These are phyloP conservation scores for Alternaria novae-zelandiae DNA, from an alignment of 2,329 filamentous ascomycete species.

Conservation along the genomic window DNA sequence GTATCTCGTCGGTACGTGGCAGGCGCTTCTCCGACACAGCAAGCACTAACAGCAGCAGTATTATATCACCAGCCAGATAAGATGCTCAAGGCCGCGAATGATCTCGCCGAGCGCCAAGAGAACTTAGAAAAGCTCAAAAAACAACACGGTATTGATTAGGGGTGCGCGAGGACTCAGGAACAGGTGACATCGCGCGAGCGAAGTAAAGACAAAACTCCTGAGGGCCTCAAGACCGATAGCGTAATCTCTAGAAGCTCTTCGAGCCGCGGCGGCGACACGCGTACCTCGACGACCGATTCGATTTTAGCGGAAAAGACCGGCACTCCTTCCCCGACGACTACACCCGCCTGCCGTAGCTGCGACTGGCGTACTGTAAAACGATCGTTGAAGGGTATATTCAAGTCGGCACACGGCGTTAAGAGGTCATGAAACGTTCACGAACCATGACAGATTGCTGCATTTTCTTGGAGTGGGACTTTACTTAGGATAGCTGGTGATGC, in stretches of 20 bases:
- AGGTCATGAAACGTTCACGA: slow-evolving; percentile 31
- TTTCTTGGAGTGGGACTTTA: slow-evolving; percentile 18
- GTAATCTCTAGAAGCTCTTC: slow-evolving; percentile 36
- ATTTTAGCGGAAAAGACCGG: slow-evolving; percentile 32
- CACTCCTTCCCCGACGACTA: slow-evolving; percentile 15
- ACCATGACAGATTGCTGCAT: slow-evolving; percentile 26
- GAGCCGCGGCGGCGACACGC: slow-evolving; percentile 27
- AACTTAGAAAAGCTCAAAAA: slow-evolving; percentile 98
- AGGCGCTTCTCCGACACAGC: slow-evolving; percentile 1
- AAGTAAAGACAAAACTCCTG: slow-evolving; percentile 41
- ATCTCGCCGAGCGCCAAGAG: slow-evolving; percentile 90
- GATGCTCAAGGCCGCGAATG: slow-evolving; percentile 87
- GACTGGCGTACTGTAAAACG: slow-evolving; percentile 42
- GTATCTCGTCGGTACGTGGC: slow-evolving; percentile 86
- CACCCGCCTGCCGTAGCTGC: slow-evolving; percentile 35
- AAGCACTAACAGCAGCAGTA: slow-evolving; percentile 52
- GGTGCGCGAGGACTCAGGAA: slow-evolving; percentile 58
- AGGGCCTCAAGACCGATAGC: slow-evolving; percentile 45
- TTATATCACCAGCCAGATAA: slow-evolving; percentile 80
- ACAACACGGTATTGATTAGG: slow-evolving; percentile 96
- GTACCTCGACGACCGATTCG: slow-evolving; percentile 34
- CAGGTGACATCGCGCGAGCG: slow-evolving; percentile 41
- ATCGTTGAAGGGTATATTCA: slow-evolving; percentile 42
- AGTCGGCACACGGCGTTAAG: slow-evolving; percentile 42
- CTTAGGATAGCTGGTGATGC: slow-evolving; percentile 12